Conservation (phyloP, 164 flowering plant species). For the Vitis riparia region DNA sequence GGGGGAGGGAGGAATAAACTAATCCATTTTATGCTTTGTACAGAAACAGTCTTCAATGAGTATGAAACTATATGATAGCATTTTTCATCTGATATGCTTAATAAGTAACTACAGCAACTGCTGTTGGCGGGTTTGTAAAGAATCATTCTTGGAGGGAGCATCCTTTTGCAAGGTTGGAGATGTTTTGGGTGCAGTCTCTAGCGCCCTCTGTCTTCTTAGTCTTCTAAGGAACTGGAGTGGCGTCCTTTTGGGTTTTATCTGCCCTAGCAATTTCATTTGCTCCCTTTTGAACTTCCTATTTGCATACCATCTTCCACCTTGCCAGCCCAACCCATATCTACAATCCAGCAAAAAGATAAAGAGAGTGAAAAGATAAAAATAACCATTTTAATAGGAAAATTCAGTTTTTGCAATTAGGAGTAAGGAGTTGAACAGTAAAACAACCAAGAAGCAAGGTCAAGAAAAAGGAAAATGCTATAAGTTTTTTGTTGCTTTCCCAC, state of each 20-base stretch:
- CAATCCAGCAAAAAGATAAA: background rate
- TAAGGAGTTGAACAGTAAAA: background rate
- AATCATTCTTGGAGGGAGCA: background rate
- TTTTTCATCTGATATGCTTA: background rate
- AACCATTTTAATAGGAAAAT: background rate
- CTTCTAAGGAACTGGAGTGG: constrained; percentile 43
- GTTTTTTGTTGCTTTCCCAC: too few species aligned
- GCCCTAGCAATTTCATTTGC: constrained; percentile 34
- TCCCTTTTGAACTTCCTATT: constrained; percentile 68
- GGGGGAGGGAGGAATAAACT: background rate
- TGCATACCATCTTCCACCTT: constrained; percentile 90
- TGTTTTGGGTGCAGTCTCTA: constrained; percentile 28
- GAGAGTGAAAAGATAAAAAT: background rate
- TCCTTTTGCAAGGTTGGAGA: constrained; percentile 24
- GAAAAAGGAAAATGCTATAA: too few species aligned
- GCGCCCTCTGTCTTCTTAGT: constrained; percentile 30
- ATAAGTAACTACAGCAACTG: background rate
- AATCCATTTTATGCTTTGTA: too few species aligned
- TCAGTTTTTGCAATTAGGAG: background rate
- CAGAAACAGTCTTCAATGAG: background rate
- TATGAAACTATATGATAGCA: background rate
- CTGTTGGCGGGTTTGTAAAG: background rate
- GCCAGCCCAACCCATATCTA: constrained; percentile 75
- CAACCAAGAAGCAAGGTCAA: background rate
- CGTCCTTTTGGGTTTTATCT: constrained; percentile 34